These are phyloP conservation scores for Rhamnella rubrinervis DNA, from an alignment of 331 rosid genomes.

Conservation along the genomic window DNA sequence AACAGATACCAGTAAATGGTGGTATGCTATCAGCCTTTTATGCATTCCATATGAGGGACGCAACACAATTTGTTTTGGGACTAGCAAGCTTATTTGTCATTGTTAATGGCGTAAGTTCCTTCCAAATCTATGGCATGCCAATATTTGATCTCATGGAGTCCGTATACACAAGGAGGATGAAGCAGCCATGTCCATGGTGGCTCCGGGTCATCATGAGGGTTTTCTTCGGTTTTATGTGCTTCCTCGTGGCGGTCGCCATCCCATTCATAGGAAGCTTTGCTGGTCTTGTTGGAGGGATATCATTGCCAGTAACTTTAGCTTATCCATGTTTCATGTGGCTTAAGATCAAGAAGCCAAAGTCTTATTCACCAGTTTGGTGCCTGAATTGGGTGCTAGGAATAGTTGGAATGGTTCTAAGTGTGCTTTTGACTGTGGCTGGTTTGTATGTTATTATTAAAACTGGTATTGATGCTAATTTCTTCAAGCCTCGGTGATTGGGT, in stretches of 20 bases:
- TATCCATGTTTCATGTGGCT: conserved; percentile 51
- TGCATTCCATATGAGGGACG: conserved; percentile 13
- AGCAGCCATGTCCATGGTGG: conserved; percentile 42
- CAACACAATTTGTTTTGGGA: conserved; percentile 22
- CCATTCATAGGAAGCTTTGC: conserved; percentile 36
- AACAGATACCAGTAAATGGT: conserved; percentile 33
- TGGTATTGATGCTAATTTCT: conserved; percentile 33
- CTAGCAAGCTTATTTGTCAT: conserved; percentile 29
- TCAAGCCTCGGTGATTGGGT: conserved; percentile 31
- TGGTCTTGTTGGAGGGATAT: conserved; percentile 35
- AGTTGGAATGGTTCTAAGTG: conserved; percentile 30
- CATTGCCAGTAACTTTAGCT: conserved; percentile 44
- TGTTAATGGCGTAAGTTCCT: conserved; percentile 29
- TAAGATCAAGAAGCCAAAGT: conserved; percentile 38
- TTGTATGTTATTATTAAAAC: conserved; percentile 28
- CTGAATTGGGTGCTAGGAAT: conserved; percentile 34
- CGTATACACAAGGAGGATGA: conserved; percentile 26
- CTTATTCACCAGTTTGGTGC: conserved; percentile 26
- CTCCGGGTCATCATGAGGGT: conserved; percentile 26
- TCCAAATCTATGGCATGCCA: conserved; percentile 46
- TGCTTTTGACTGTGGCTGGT: conserved; percentile 30
- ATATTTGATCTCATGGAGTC: conserved; percentile 38
- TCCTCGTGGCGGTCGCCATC: conserved; percentile 34
- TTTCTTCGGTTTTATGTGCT: conserved; percentile 17
- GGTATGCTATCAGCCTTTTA: conserved; percentile 35